Base-by-base conservation (phyloP, 768 basidiomycete genomes). In the Hericium erinaceus region DNA sequence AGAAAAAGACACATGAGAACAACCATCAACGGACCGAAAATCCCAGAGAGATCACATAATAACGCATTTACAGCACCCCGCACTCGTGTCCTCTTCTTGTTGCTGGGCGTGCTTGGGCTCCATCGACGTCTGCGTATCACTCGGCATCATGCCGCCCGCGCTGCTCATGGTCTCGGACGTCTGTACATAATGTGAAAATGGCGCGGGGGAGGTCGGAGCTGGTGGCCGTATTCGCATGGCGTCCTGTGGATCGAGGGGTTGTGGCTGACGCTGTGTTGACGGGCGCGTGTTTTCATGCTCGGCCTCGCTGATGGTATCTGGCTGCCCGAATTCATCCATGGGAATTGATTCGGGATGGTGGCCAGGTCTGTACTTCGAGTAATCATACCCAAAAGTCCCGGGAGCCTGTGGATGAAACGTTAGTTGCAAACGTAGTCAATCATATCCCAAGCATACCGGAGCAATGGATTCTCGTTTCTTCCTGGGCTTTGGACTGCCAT, bases 321-420 rank as follows among this genome's bases (percentile, higher is more conserved):
- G 39, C 65, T 69, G 73, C 24, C 85, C 85, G 65, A 89, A 85
- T 61, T 89, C 87, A 64, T 81, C 77, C 83, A 87, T 80, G 18
- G 75, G 77, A 52, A 86, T 83, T 53, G 65, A 78, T 24, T 69
- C 26, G 66, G 11, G 62, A 41, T 6, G 26, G 26, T 44, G 44
- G 6, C 39, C 58, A 10, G 76, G 75, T 8, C 83, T 81, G 64
- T 85, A 83, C 69, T 91, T 92, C 7, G 83, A 74, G 56, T 80
- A 77, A 64, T 91, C 85, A 67, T 76, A 92, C 4, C 84, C 89
- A 68, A 92, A 92, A 48, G 88, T 91, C 18, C 89, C 89, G 9
- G 90, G 87, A 16, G 88, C 87, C 89, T 89, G 50, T 49, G 6
- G 50, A 58, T 57, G 18, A 55, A 20, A 15, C 13, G 40, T 52